Conservation (phyloP, 1,139 yeast species). For the Candida smagusa region DNA sequence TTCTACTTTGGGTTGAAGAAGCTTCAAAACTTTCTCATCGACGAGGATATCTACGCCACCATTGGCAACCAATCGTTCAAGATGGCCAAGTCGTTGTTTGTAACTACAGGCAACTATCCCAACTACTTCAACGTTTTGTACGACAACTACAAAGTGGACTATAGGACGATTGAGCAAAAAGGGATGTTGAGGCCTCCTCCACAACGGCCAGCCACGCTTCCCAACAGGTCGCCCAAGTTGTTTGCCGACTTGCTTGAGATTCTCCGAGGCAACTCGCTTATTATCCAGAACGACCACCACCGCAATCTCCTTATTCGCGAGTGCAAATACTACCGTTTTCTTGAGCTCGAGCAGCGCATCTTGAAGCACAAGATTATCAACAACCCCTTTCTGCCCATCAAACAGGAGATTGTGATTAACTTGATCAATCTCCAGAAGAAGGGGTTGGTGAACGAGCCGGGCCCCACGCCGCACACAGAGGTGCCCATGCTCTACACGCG, state of each 20-base stretch:
- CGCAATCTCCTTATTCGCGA: constrained; percentile 59
- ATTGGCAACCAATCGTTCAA: constrained; percentile 63
- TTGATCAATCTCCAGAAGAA: constrained; percentile 45
- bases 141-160: constrained; percentile 44
- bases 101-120: constrained; percentile 64
- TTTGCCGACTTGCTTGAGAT: constrained; percentile 59
- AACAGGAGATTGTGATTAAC: constrained; percentile 56
- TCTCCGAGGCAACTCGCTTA: constrained; percentile 51
- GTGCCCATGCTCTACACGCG: constrained; percentile 45
- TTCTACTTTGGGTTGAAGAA: constrained; percentile 64
- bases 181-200: constrained; percentile 75
- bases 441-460: constrained; percentile 32
- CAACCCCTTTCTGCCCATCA: constrained; percentile 45
- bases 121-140: constrained; percentile 70
- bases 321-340: constrained; percentile 73
- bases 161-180: constrained; percentile 32
- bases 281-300: constrained; percentile 51
- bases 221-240: constrained; percentile 52
- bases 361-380: constrained; percentile 47
- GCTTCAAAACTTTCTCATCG: constrained; percentile 47
- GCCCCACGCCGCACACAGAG: constrained; percentile 17
- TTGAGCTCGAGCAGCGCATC: constrained; percentile 69
- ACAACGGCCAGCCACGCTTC: constrained; percentile 51
- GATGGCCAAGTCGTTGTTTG: constrained; percentile 53
- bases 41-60: constrained; percentile 56